A percentile compares a stretch with the other conserved stretches of the same genome.
These are phyloP conservation scores for Boletus semigastroideus DNA, from an alignment of 1,284 basidiomycete genomes.

Conservation along the genomic window DNA sequence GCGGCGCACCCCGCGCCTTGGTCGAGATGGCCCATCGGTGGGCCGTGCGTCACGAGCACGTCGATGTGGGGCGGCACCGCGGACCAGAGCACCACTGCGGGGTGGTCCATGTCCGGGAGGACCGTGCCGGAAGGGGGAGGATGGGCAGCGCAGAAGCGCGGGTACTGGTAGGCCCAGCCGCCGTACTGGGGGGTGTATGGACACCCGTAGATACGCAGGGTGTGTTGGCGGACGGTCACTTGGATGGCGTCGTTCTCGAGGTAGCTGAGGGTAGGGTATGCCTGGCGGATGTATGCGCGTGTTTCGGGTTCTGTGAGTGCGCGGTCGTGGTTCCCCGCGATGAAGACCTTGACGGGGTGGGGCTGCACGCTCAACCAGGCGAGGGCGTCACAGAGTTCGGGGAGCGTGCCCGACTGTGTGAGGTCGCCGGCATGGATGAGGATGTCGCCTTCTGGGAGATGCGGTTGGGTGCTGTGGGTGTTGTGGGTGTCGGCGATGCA, in stretches of 20 bases:
- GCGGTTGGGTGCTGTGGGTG: conserved; percentile 27
- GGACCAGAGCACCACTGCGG: conserved; percentile 11
- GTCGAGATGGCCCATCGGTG: conserved; percentile 15
- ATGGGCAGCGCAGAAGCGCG: conserved; percentile 3
- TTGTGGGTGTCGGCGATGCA: conserved; percentile 37
- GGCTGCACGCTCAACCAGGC: conserved; percentile 17
- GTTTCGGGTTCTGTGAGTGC: conserved; percentile 13
- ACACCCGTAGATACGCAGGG: conserved; percentile 22
- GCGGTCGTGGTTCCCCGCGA: conserved; percentile 21
- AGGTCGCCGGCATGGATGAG: conserved; percentile 46
- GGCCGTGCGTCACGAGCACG: conserved; percentile 17
- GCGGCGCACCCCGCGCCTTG: conserved; percentile 4
- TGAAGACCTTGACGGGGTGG: conserved; percentile 19
- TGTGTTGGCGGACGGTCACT: conserved; percentile 12
- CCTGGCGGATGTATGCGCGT: conserved; percentile 5
- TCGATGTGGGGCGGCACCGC: conserved; percentile 7
- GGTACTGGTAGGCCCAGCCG: conserved; percentile 17
- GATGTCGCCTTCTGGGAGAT: conserved; percentile 42
- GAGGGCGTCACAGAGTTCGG: conserved; percentile 35
- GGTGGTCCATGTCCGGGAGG: background rate
- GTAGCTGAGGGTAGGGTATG: conserved; percentile 15
- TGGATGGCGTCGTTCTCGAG: conserved; percentile 16
- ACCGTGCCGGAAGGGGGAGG: background rate
- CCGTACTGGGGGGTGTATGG: conserved; percentile 23
- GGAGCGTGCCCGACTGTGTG: conserved; percentile 31